phyloP scores from a whole-genome alignment of 2,329 filamentous ascomycete genomes.

The Microdochium nivale region DNA sequence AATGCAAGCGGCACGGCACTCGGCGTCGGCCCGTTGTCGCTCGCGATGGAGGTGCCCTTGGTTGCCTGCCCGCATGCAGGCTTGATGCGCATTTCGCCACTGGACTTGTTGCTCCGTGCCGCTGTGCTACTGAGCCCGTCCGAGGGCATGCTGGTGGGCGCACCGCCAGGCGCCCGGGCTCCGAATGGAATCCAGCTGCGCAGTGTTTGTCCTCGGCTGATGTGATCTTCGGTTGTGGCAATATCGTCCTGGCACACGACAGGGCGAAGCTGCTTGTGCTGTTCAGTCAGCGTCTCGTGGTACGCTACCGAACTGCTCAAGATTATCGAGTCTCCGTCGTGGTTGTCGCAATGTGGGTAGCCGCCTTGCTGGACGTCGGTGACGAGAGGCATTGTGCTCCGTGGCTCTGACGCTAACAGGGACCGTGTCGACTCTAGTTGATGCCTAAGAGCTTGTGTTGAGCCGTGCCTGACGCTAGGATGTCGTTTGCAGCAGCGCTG shows the following conservation, averaged over 20 bases:
- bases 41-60: neutral
- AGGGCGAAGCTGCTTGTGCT: conserved; percentile 5
- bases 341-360: conserved; percentile 6
- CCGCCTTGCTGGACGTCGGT: conserved; percentile 5
- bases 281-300: conserved; percentile 15
- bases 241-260: neutral
- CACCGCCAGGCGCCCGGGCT: conserved; percentile 6
- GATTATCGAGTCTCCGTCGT: conserved; percentile 4
- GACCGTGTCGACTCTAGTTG: neutral
- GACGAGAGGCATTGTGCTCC: conserved; percentile 2
- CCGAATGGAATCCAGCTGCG: neutral
- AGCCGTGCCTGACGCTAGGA: too few relatives aligned
- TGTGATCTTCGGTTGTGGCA: neutral
- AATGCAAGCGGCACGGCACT: neutral
- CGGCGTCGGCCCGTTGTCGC: neutral
- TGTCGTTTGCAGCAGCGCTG: too few relatives aligned
- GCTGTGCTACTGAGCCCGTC: conserved; percentile 2
- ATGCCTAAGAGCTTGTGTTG: neutral
- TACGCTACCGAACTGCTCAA: conserved; percentile 14
- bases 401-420: neutral
- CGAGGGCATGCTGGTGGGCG: conserved; percentile 9
- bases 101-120: neutral
- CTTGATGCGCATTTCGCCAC: neutral
- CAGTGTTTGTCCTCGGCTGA: neutral
- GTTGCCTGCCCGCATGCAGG: neutral